Evolutionary conservation across 2,329 filamentous ascomycete genomes (phyloP).

Genomic region (Diaporthe destruens): DNA sequence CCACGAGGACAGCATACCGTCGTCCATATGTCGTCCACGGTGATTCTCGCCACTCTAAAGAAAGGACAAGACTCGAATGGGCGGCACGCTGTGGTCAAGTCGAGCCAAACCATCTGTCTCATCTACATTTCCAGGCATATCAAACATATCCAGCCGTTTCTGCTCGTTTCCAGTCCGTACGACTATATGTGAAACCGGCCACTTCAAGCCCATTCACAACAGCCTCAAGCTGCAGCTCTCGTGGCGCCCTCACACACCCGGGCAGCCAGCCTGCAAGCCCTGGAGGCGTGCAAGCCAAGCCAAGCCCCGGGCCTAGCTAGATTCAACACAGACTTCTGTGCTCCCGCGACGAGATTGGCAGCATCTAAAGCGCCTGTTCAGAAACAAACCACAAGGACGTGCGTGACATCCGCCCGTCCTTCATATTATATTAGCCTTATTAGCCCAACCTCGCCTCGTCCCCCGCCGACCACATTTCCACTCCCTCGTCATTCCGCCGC

Average conservation of each 20-base stretch:
- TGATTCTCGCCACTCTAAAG: not conserved
- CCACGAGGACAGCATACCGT: not conserved
- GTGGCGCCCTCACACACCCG: not conserved
- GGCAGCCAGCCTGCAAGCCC: no score
- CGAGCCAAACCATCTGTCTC: conserved; percentile 15
- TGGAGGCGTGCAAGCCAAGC: not conserved
- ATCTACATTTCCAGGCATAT: not conserved
- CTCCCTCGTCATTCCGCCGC: conserved; percentile 16
- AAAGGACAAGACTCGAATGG: not conserved
- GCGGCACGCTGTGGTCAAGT: conserved; percentile 1
- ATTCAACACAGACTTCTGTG: conserved; percentile 17
- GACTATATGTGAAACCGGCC: conserved; percentile 25
- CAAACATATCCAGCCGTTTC: conserved; percentile 12
- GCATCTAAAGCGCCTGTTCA: not conserved
- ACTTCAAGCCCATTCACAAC: not conserved
- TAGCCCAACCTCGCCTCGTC: not conserved
- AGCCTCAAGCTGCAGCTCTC: conserved; percentile 21
- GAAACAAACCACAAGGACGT: not conserved
- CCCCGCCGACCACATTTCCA: not conserved
- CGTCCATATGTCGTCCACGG: no score
- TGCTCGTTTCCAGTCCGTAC: conserved; percentile 5
- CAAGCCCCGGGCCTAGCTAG: not conserved
- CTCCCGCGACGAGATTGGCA: not conserved
- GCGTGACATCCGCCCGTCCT: conserved; percentile 3
- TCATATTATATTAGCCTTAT: conserved; percentile 30